These are phyloP conservation scores for Pseudopyricularia cyperi DNA, from an alignment of 2,329 filamentous ascomycete species.

Conservation along the genomic window DNA sequence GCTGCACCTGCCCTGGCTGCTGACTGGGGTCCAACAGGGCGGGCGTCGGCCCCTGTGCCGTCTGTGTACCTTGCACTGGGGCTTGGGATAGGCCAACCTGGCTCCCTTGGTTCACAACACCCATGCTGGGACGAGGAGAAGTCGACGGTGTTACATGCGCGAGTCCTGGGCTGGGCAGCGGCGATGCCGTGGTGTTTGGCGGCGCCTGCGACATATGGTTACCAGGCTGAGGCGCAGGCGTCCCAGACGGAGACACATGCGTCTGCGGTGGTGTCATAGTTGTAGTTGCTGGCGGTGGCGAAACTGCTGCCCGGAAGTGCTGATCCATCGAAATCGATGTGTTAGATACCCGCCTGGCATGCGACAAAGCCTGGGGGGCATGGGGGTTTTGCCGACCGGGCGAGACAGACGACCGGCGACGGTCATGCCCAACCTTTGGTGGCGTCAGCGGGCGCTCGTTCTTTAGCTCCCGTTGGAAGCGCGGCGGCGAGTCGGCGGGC, in stretches of 20 bases:
- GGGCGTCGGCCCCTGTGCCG: neutral
- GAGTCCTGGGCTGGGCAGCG: neutral
- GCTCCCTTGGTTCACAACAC: neutral
- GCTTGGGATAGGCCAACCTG: neutral
- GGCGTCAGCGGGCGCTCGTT: neutral
- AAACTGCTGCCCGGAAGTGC: neutral
- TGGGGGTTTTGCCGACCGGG: conserved; percentile 3
- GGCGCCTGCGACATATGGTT: neutral
- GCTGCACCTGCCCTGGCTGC: neutral
- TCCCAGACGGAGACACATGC: neutral
- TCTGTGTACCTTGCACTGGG: neutral
- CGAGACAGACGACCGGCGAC: conserved; percentile 1
- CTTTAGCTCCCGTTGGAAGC: neutral
- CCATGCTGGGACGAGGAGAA: neutral
- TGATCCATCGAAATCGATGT: neutral
- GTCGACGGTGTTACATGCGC: neutral
- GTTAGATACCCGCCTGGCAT: conserved; percentile 1
- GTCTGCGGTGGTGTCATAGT: neutral
- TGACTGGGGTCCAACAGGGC: neutral
- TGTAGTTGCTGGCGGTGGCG: neutral
- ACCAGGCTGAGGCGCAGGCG: neutral
- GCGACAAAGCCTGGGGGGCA: neutral
- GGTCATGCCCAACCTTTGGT: neutral
- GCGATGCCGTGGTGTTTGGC: neutral
- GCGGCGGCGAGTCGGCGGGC: neutral